Base-by-base conservation (phyloP, 2,329 filamentous ascomycete species). In the Moelleriella libera region DNA sequence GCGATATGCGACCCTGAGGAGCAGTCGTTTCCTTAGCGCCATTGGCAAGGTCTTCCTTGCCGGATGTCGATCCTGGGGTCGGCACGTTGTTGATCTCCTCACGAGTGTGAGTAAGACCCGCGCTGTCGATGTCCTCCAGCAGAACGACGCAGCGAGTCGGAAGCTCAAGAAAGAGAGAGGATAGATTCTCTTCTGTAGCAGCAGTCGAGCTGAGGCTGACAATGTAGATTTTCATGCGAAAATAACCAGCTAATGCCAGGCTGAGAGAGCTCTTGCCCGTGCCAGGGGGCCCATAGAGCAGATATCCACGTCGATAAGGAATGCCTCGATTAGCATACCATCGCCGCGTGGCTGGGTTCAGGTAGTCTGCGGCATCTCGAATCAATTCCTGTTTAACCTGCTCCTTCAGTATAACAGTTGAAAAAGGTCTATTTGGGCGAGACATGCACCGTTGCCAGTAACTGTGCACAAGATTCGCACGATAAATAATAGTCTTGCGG, bases 301-400 rank as follows among this genome's bases (percentile, higher is more conserved):
- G 74, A 57, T 92, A 94, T 0, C 88, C 88, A 5, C 88, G 75
- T 11, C 88, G 77, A 60, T 94, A 94, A 0, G 88, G 88, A 31
- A 94, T 90, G 1, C 88, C 88, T 6, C 87, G 75, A 54, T 86
- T 83, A 0, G 82, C 74, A 59, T 95, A 94, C 86, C 87, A 94
- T n/a, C 80, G 71, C 43, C 76, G 70, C 0, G 80, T 83, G 10
- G 68, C 63, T 0, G 78, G 78, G 51, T 78, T 68, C 37, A 84
- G 71, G 55, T 83, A 83, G 54, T 83, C 78, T 30, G 68, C 68
- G 32, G 81, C 72, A 54, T 83, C 80, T 41, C 71, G 68, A 44
- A 83, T 67, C 10, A 84, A 67, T 2, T 72, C 68, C 50, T 71
- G 60, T 67, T 83, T 84, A 44, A 73, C 69, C 54, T 71, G 64